phyloP scores from a whole-genome alignment of 208 protist genomes.

The Leishmania mexicana region DNA sequence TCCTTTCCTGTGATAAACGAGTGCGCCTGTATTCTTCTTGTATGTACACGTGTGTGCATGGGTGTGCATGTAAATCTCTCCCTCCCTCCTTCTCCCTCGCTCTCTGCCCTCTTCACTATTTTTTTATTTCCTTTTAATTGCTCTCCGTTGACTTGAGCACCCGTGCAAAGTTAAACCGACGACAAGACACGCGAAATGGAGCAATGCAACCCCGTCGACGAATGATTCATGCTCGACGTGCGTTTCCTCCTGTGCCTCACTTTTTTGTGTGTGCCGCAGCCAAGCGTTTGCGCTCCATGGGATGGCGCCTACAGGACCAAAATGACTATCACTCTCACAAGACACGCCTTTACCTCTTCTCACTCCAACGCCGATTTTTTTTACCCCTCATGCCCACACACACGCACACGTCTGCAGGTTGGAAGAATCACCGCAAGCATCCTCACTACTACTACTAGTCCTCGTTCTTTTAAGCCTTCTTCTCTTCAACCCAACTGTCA shows the following conservation, averaged over 20 bases:
- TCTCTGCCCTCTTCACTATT: not conserved
- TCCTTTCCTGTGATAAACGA: no score
- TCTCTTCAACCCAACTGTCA: not conserved
- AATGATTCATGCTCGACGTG: not conserved
- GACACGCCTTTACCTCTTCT: not conserved
- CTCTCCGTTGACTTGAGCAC: conserved; percentile 5
- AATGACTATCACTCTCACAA: not conserved
- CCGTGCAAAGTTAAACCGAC: not conserved
- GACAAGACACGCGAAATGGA: not conserved
- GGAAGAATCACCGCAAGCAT: not conserved
- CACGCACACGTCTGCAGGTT: not conserved
- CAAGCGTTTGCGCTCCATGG: not conserved
- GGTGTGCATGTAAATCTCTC: not conserved
- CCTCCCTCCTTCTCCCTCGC: not conserved
- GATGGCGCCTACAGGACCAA: not conserved
- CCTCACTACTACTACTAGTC: not conserved
- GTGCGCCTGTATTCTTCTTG: not conserved
- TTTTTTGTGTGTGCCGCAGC: not conserved
- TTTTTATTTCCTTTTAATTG: not conserved
- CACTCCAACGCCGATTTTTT: not conserved
- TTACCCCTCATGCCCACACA: not conserved
- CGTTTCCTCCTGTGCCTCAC: not conserved
- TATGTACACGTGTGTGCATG: not conserved
- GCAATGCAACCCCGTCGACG: not conserved
- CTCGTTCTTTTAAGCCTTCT: not conserved